A percentile compares a stretch with the other conserved stretches of the same genome.
Evolutionary conservation across 1,284 basidiomycete species (phyloP).

Genomic region (Neolentinus lepideus): DNA sequence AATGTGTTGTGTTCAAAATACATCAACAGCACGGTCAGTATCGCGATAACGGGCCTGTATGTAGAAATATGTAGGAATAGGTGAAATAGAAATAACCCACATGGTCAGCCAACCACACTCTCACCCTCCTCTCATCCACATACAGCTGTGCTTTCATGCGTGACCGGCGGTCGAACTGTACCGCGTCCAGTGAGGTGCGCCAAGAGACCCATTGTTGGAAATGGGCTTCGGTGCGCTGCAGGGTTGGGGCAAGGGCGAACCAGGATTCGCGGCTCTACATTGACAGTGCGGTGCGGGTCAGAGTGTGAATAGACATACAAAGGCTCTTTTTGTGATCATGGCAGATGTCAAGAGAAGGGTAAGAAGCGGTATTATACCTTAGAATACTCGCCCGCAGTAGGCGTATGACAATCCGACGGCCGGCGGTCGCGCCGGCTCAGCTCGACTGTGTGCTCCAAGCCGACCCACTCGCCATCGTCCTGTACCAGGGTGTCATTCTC

Average conservation of each 20-base stretch:
- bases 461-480: conserved; percentile 32
- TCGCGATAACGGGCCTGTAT: no score
- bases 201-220: conserved; percentile 22
- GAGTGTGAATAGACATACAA: no score
- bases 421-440: conserved; percentile 32
- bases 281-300: no score
- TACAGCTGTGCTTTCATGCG: conserved; percentile 29
- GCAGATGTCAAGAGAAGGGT: conserved; percentile 1
- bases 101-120: conserved; percentile 24
- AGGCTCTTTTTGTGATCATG: no score
- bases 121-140: conserved; percentile 27
- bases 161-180: conserved; percentile 25
- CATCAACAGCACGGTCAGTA: no score
- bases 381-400: conserved; percentile 31
- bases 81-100: conserved; percentile 9
- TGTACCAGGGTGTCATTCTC: conserved; percentile 12
- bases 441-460: conserved; percentile 35
- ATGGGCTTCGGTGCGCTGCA: conserved; percentile 28
- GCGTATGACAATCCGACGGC: conserved; percentile 22
- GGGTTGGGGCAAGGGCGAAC: conserved; percentile 25
- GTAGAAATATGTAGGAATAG: conserved; percentile 7
- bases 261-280: conserved; percentile 40
- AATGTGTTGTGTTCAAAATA: no score
- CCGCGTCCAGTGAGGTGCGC: conserved; percentile 23
- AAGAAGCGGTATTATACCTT: conserved; percentile 24